phyloP scores from a whole-genome alignment of 2,329 filamentous ascomycete genomes.

The Ilyonectria robusta region DNA sequence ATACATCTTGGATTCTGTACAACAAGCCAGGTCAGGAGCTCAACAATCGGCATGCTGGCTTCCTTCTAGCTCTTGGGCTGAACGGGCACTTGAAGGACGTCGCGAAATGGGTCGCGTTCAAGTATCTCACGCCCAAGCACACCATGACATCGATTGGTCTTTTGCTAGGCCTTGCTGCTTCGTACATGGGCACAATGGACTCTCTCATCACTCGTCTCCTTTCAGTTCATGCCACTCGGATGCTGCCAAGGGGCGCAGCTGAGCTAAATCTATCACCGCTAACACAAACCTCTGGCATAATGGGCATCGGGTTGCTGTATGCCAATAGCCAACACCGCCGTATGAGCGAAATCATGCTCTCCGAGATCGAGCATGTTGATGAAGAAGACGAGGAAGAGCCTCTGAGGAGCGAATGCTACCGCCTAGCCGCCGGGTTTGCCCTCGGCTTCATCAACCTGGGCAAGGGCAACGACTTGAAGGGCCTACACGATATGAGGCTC shows the following conservation, averaged over 20 bases:
- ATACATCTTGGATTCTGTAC: constrained; percentile 98
- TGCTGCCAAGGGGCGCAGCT: constrained; percentile 92
- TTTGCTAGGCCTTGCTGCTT: constrained; percentile 91
- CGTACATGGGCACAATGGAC: constrained; percentile 97
- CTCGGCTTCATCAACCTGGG: constrained; percentile 95
- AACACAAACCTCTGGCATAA: constrained; percentile 95
- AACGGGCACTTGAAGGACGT: constrained; percentile 95
- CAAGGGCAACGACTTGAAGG: constrained; percentile 88
- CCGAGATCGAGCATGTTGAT: constrained; percentile 92
- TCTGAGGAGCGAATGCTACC: constrained; percentile 94
- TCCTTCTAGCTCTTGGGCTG: constrained; percentile 89
- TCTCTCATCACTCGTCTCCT: constrained; percentile 92
- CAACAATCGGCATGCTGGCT: constrained; percentile 96
- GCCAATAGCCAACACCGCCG: constrained; percentile 95
- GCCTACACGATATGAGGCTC: constrained; percentile 93
- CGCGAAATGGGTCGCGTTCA: constrained; percentile 99
- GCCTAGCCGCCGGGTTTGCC: constrained; percentile 92
- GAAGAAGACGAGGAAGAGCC: constrained; percentile 85
- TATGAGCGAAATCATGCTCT: constrained; percentile 99
- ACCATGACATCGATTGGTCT: constrained; percentile 99
- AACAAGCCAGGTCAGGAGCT: constrained; percentile 91
- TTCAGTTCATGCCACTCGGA: constrained; percentile 95
- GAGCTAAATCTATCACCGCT: constrained; percentile 94
- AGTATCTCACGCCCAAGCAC: constrained; percentile 98
- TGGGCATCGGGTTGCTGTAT: constrained; percentile 96